A percentile compares a stretch with the other conserved stretches of the same genome.
Evolutionary conservation across 1,284 basidiomycete species (phyloP).

Genomic region (Boletus smithii): DNA sequence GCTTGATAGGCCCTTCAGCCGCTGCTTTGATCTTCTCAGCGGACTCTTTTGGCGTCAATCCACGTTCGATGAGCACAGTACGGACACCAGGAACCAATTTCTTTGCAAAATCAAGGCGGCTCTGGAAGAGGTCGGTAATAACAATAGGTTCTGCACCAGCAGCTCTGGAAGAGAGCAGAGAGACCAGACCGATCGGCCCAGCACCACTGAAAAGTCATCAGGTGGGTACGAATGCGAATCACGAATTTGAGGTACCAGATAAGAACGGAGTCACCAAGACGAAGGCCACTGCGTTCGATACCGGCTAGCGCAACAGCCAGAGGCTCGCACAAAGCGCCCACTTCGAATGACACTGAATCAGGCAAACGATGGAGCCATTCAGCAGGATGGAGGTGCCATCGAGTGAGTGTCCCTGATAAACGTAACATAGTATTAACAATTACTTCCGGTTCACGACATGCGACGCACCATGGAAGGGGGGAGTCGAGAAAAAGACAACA

Average conservation of each 20-base stretch:
- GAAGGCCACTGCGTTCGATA: conserved; percentile 56
- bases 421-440: conserved; percentile 1
- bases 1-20: conserved; percentile 44
- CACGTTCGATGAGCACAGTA: conserved; percentile 49
- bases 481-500: conserved; percentile 66
- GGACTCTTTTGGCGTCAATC: conserved; percentile 43
- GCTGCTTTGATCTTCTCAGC: conserved; percentile 48
- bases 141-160: conserved; percentile 76
- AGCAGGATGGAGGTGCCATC: conserved; percentile 61
- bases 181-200: conserved; percentile 83
- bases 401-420: conserved; percentile 49
- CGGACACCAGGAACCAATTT: conserved; percentile 69
- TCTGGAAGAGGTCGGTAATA: conserved; percentile 78
- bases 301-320: conserved; percentile 61
- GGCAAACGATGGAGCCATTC: conserved; percentile 63
- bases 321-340: conserved; percentile 62
- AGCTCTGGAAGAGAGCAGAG: conserved; percentile 76
- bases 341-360: conserved; percentile 56
- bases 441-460: background rate
- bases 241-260: conserved; percentile 44
- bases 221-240: background rate
- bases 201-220: conserved; percentile 51
- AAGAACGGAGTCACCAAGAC: conserved; percentile 57
- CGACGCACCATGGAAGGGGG: conserved; percentile 53
- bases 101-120: conserved; percentile 79